phyloP scores from a whole-genome alignment of 2,329 filamentous ascomycete genomes.

The Daldinia sp. region DNA sequence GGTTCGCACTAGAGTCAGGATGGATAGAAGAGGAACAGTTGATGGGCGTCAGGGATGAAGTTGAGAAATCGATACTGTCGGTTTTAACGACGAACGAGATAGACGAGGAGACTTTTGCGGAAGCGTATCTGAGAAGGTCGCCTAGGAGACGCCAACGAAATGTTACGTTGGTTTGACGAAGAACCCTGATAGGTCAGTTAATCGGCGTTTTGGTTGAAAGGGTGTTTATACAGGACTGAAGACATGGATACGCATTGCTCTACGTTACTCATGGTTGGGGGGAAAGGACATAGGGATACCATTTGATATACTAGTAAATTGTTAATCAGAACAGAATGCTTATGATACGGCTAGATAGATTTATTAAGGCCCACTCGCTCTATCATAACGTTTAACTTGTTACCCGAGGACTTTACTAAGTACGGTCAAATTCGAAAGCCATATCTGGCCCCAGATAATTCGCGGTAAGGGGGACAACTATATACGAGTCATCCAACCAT shows the following conservation, averaged over 20 bases:
- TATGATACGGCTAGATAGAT: background rate
- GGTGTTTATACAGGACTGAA: conserved; percentile 1
- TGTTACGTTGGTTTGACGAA: conserved; percentile 17
- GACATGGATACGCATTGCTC: background rate
- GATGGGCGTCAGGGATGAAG: conserved; percentile 52
- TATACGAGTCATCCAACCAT: background rate
- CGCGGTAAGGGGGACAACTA: background rate
- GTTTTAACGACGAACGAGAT: conserved; percentile 41
- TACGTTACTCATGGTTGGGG: background rate
- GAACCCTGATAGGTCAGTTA: conserved; percentile 1
- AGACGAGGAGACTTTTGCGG: conserved; percentile 18
- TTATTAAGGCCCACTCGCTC: background rate
- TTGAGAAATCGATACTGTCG: conserved; percentile 52
- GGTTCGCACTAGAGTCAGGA: conserved; percentile 68
- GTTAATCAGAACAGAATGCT: background rate
- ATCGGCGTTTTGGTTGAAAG: conserved; percentile 17
- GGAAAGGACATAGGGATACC: conserved; percentile 6
- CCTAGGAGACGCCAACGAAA: conserved; percentile 42
- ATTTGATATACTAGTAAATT: conserved; percentile 9
- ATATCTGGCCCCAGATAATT: background rate
- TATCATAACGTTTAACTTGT: background rate
- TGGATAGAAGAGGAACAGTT: conserved; percentile 69
- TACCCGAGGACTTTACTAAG: background rate
- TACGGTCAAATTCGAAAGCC: background rate
- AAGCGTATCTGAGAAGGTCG: conserved; percentile 43